Evolutionary conservation across 352 stramenopile genomes (phyloP), one percentile per base, ranked within the genome.

Genomic region (Phytopythium litorale): DNA sequence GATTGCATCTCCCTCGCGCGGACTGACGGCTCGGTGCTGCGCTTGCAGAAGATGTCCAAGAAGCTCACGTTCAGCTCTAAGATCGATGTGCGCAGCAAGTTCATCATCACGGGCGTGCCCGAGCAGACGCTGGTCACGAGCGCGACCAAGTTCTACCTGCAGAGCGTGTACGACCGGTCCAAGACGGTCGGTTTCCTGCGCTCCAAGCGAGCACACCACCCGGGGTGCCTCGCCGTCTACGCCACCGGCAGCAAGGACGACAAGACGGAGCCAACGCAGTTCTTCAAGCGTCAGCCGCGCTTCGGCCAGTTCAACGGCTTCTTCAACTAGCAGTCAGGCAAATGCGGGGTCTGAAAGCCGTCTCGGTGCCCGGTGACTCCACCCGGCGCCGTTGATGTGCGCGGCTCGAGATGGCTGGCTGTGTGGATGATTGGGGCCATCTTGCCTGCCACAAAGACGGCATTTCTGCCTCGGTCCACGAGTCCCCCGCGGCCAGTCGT

Each of bases 11-110:
- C 78, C 8, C 71, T 89, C 45, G 80, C 76, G 7, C 78, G 80
- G 25, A 74, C 66, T 1, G 78, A 89, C 64, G 80, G 80, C 33
- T 71, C 62, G 23, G 78, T 88, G 60, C 62, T 89, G 23, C 78
- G 80, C 23, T 76, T 84, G 60, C 80, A 89, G 57, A 82, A 76
- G 54, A 71, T 89, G 53, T 81, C 64, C 45, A 82, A 79, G 59
- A 88, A 88, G 65, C 69, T 89, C 16, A 72, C 66, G 19, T 89
- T 86, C 67, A 89, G 76, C 69, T 72, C 70, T 64, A 87, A 88
- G 58, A 77, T 85, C 42, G 76, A 90, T 58, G 68, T 77, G 23
- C 78, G 77, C 56, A 71, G 76, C 68, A 87, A 88, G 65, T 88
- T 90, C 60, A 72, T 88, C 54, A 74, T 90, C 40, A 76, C 66